Evolutionary conservation across 352 stramenopile species (phyloP), one percentile per base, ranked within the genome.

Genomic region (Pseudoperonospora humuli): DNA sequence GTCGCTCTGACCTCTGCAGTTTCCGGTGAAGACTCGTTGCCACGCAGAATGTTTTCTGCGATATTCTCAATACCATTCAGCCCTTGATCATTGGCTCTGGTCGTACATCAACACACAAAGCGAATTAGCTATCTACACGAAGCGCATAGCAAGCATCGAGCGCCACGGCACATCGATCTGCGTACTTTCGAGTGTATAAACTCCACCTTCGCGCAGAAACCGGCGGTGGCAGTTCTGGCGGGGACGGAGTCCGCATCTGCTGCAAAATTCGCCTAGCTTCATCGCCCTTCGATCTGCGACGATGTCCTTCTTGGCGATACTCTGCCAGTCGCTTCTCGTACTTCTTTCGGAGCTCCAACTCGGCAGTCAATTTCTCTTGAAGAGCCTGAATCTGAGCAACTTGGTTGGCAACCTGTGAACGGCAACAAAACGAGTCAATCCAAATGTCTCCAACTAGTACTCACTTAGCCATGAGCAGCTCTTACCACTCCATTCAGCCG

Each of bases 251-350:
- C 28, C 48, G 53, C 25, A 65, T 52, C 7, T 70, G 68, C 24
- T 69, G 52, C 41, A 61, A 39, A 47, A 64, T 50, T 38, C 60
- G 61, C 38, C 61, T 79, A 7, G 59, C 54, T 10, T 82, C 69
- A 13, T 82, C 69, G 3, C 76, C 69, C 44, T 73, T 78, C 3
- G 56, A 42, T 19, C 54, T 66, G 35, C 76, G 61, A 4, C 63
- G 57, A 23, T 71, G 52, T 9, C 85, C 74, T 26, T 85, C 69
- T 17, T 85, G 71, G 3, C 75, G 64, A 38, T 90, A 86, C 29
- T 87, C 75, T 40, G 87, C 69, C 0, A 87, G 55, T 0, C 74
- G 61, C 48, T 82, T 84, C 27, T 91, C 78, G 39, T 81, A 91
- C 38, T 88, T 88, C 25, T 67, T 77, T 15, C 76, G 70, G 7